These are phyloP conservation scores for Ascoidea asiatica DNA, from an alignment of 805 yeast genomes.

Conservation along the genomic window DNA sequence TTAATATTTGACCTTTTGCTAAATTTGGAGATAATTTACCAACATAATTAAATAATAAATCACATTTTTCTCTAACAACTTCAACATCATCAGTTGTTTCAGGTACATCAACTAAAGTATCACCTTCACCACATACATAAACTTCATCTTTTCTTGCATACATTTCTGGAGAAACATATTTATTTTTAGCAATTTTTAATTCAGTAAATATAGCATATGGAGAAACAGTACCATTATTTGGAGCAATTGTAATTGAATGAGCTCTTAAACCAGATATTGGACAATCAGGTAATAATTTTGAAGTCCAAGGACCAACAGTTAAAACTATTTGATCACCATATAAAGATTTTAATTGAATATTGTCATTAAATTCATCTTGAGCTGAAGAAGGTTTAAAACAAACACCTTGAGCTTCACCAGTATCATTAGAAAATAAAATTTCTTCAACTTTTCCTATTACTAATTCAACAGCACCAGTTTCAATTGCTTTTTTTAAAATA, in stretches of 20 bases:
- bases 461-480: slow-evolving; percentile 71
- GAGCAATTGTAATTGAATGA: slow-evolving; percentile 85
- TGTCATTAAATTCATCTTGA: slow-evolving; percentile 18
- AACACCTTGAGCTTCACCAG: slow-evolving; percentile 62
- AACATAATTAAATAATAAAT: slow-evolving; percentile 70
- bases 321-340: slow-evolving; percentile 68
- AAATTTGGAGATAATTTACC: slow-evolving; percentile 61
- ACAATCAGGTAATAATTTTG: slow-evolving; percentile 78
- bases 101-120: slow-evolving; percentile 78
- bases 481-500: slow-evolving; percentile 66
- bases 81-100: slow-evolving; percentile 90
- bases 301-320: slow-evolving; percentile 95
- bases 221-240: slow-evolving; percentile 60
- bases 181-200: slow-evolving; percentile 49
- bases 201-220: slow-evolving; percentile 95
- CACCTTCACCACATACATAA: slow-evolving; percentile 96
- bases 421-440: slow-evolving; percentile 43
- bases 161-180: slow-evolving; percentile 82
- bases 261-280: slow-evolving; percentile 93
- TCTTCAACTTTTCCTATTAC: slow-evolving; percentile 75
- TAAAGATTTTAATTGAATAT: slow-evolving; percentile 29
- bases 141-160: slow-evolving; percentile 94
- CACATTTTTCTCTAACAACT: slow-evolving; percentile 79
- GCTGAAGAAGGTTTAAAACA: slow-evolving; percentile 34
- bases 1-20: slow-evolving; percentile 58